A percentile compares a stretch with the other conserved stretches of the same genome.
phyloP scores from a whole-genome alignment of 2,329 filamentous ascomycete genomes.

The Dactylellina sp. region DNA sequence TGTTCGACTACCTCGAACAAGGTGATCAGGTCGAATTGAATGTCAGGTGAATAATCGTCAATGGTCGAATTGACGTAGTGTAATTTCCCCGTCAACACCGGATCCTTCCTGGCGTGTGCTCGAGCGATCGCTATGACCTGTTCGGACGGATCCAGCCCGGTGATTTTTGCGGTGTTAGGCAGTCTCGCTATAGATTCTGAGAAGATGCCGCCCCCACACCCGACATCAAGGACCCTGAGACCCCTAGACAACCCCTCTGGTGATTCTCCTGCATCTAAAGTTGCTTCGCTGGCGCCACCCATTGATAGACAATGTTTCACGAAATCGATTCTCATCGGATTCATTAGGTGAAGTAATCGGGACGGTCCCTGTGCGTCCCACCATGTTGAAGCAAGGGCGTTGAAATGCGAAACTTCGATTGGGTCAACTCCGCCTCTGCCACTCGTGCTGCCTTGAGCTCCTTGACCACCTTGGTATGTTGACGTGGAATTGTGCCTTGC shows the following conservation, averaged over 20 bases:
- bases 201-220: conserved; percentile 96
- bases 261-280: conserved; percentile 59
- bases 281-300: conserved; percentile 65
- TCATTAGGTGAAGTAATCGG: conserved; percentile 95
- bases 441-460: conserved; percentile 17
- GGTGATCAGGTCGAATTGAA: conserved; percentile 80
- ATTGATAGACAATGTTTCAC: conserved; percentile 78
- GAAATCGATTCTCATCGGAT: conserved; percentile 94
- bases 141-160: conserved; percentile 81
- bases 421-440: conserved; percentile 79
- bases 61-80: conserved; percentile 81
- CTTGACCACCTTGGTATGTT: conserved; percentile 38
- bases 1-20: conserved; percentile 97
- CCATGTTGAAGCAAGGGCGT: conserved; percentile 90
- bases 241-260: conserved; percentile 60
- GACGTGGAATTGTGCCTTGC: conserved; percentile 41
- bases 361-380: conserved; percentile 97
- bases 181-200: conserved; percentile 85
- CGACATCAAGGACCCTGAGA: conserved; percentile 85
- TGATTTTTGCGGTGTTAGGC: conserved; percentile 72
- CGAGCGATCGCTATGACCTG: conserved; percentile 80
- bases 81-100: conserved; percentile 73
- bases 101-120: conserved; percentile 80
- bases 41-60: conserved; percentile 69
- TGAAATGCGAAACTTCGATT: conserved; percentile 93